A percentile compares a stretch with the other conserved stretches of the same genome.
Evolutionary conservation across 2,329 filamentous ascomycete genomes (phyloP).

Genomic region (Fulvia fulva): DNA sequence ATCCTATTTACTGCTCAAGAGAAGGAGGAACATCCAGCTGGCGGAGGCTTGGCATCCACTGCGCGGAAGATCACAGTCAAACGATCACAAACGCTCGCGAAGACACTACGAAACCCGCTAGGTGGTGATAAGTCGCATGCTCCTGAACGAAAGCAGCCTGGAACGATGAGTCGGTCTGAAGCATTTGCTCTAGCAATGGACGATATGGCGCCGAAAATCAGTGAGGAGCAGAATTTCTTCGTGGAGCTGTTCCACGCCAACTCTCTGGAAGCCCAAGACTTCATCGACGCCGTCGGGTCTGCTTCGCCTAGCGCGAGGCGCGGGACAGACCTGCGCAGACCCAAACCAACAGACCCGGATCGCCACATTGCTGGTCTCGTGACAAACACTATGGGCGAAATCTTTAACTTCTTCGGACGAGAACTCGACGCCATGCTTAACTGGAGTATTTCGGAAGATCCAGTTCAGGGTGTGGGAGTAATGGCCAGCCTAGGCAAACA

Average conservation of each 20-base stretch:
- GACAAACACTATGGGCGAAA: constrained; percentile 80
- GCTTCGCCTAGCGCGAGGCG: constrained; percentile 63
- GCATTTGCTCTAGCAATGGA: constrained; percentile 76
- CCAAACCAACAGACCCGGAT: constrained; percentile 82
- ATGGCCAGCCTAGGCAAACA: constrained; percentile 77
- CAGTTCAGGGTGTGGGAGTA: constrained; percentile 87
- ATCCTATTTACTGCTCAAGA: constrained; percentile 87
- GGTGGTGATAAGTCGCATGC: constrained; percentile 59
- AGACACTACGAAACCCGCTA: constrained; percentile 64
- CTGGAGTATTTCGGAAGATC: constrained; percentile 76
- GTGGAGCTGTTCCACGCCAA: constrained; percentile 95
- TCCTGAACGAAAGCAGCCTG: constrained; percentile 48
- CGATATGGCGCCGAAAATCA: constrained; percentile 75
- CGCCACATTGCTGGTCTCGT: constrained; percentile 79
- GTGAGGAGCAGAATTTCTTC: constrained; percentile 94
- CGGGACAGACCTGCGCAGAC: constrained; percentile 67
- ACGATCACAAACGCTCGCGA: constrained; percentile 80
- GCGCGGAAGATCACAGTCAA: constrained; percentile 92
- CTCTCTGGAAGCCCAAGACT: constrained; percentile 77
- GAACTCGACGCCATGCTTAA: constrained; percentile 78
- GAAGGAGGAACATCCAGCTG: constrained; percentile 62
- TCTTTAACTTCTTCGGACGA: constrained; percentile 75
- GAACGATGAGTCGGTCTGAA: constrained; percentile 62
- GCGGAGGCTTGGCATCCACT: constrained; percentile 62
- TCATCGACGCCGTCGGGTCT: constrained; percentile 71